A percentile compares a stretch with the other conserved stretches of the same genome.
Conservation (phyloP, 495 filamentous ascomycete species). For the Talaromyces borbonicus region DNA sequence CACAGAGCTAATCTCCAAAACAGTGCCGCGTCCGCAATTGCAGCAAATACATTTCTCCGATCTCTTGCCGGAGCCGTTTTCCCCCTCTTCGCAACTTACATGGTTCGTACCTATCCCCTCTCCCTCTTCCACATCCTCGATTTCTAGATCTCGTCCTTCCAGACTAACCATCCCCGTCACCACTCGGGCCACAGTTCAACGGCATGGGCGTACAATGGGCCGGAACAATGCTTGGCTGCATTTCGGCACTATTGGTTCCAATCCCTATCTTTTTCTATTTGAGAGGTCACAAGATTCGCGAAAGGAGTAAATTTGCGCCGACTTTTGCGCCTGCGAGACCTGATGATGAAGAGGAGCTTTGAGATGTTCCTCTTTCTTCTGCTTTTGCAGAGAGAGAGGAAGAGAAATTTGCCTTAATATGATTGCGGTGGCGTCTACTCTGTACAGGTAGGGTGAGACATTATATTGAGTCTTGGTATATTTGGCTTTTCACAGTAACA, state of each 20-base stretch:
- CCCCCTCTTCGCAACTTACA: conserved; percentile 71
- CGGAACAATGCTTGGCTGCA: conserved; percentile 61
- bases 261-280: conserved; percentile 64
- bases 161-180: neutral
- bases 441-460: too few relatives aligned
- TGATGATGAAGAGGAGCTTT: neutral
- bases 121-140: conserved; percentile 38
- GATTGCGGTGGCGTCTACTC: too few relatives aligned
- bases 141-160: conserved; percentile 20
- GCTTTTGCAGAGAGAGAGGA: neutral
- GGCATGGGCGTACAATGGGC: conserved; percentile 68
- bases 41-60: conserved; percentile 81
- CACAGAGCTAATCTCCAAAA: too few relatives aligned
- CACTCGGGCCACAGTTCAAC: conserved; percentile 41
- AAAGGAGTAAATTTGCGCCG: conserved; percentile 59
- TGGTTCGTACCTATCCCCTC: conserved; percentile 30
- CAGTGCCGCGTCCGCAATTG: conserved; percentile 75
- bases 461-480: too few relatives aligned
- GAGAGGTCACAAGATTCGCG: conserved; percentile 54
- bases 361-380: neutral
- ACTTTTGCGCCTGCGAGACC: conserved; percentile 18
- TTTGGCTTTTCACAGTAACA: too few relatives aligned
- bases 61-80: conserved; percentile 68
- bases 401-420: too few relatives aligned
- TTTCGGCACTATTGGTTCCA: conserved; percentile 56